A percentile compares a stretch with the other conserved stretches of the same genome.
These are phyloP conservation scores for Rhodamnia rubescens DNA, from an alignment of 345 rosid species.

Conservation along the genomic window DNA sequence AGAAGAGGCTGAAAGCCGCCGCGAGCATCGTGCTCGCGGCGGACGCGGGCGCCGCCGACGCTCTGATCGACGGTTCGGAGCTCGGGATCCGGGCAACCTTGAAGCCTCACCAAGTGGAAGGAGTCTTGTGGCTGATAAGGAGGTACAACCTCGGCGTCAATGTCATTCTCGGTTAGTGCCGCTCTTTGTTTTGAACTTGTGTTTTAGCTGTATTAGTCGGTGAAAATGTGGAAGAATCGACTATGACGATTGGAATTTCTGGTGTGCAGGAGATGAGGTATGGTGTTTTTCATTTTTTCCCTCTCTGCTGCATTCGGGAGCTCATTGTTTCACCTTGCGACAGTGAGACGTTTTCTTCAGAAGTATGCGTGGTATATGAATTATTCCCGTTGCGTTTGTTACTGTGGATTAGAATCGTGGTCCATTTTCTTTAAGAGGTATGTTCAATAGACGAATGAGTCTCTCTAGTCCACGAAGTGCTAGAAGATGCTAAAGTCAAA, in stretches of 20 bases:
- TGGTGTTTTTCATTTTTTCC: background rate
- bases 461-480: too few relatives aligned
- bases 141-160: slow-evolving; percentile 65
- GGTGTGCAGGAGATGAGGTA: slow-evolving; percentile 79
- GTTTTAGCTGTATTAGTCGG: background rate
- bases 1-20: slow-evolving; percentile 52
- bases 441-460: too few relatives aligned
- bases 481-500: too few relatives aligned
- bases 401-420: too few relatives aligned
- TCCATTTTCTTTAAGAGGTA: too few relatives aligned
- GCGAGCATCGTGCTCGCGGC: slow-evolving; percentile 32
- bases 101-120: slow-evolving; percentile 76
- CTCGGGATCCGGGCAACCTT: slow-evolving; percentile 51
- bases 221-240: background rate
- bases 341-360: background rate
- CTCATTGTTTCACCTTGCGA: background rate
- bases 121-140: slow-evolving; percentile 69
- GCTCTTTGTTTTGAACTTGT: background rate
- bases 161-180: slow-evolving; percentile 46
- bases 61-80: slow-evolving; percentile 15
- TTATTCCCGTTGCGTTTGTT: too few relatives aligned
- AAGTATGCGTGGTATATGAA: background rate
- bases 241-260: background rate
- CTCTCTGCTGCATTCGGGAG: background rate
- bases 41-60: slow-evolving; percentile 12